Conservation (phyloP, 2,329 filamentous ascomycete genomes). For the Arachnopeziza araneosa region DNA sequence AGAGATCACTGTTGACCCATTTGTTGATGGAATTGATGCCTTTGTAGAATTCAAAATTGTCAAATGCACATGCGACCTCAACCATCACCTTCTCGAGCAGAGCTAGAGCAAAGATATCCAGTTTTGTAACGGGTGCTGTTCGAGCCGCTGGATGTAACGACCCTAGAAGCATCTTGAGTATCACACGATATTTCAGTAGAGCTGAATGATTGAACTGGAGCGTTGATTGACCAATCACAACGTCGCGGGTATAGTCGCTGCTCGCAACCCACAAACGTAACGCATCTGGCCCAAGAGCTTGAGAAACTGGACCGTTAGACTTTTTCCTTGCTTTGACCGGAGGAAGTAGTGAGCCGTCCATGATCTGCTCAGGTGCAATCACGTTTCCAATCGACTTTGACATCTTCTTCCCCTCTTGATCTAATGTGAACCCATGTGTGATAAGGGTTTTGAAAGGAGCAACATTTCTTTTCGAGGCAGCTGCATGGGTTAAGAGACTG, state of each 20-base stretch:
- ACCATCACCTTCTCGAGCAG: constrained; percentile 63
- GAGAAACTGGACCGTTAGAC: constrained; percentile 41
- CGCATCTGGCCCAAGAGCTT: constrained; percentile 78
- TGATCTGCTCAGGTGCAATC: constrained; percentile 74
- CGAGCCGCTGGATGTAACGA: constrained; percentile 47
- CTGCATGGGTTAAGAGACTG: constrained; percentile 77
- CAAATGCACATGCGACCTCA: constrained; percentile 60
- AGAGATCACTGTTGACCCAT: constrained; percentile 79
- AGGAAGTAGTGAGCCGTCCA: constrained; percentile 73
- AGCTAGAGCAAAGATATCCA: constrained; percentile 71
- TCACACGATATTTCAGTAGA: constrained; percentile 82
- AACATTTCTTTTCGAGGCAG: constrained; percentile 32
- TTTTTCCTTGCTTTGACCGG: constrained; percentile 50
- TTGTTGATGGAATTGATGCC: constrained; percentile 68
- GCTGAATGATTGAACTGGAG: constrained; percentile 70
- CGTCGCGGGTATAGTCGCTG: constrained; percentile 85
- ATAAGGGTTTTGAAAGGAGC: constrained; percentile 86
- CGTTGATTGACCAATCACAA: constrained; percentile 73
- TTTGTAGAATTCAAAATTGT: constrained; percentile 76
- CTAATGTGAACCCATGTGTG: constrained; percentile 92
- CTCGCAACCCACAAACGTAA: constrained; percentile 87
- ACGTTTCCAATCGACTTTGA: constrained; percentile 94
- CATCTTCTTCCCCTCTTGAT: constrained; percentile 92
- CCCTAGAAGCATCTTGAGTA: constrained; percentile 85
- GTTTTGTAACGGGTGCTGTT: constrained; percentile 46